These are phyloP conservation scores for Colletotrichum australisinense DNA, from an alignment of 2,329 filamentous ascomycete genomes.

Conservation along the genomic window DNA sequence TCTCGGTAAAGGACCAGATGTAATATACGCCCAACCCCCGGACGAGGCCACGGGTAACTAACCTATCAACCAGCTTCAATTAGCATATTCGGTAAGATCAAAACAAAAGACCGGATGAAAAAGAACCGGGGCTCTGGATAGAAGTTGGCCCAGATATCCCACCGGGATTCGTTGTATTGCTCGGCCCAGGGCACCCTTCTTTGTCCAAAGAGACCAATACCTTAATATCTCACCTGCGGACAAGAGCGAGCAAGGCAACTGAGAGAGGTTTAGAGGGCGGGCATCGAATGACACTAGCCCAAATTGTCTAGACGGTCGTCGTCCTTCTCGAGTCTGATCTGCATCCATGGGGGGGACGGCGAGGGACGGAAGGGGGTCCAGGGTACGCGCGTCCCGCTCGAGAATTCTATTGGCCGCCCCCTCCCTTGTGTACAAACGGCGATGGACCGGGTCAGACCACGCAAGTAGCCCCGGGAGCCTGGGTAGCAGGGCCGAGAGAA, in stretches of 20 bases:
- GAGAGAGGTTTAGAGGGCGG: background rate
- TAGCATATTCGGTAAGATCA: background rate
- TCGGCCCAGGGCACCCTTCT: background rate
- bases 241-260: conserved; percentile 7
- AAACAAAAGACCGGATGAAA: background rate
- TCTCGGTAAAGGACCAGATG: background rate
- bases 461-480: conserved; percentile 16
- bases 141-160: background rate
- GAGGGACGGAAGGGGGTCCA: conserved; percentile 12
- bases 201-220: background rate
- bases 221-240: conserved; percentile 8
- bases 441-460: conserved; percentile 30
- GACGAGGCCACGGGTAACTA: background rate
- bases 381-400: conserved; percentile 33
- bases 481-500: background rate
- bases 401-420: conserved; percentile 9
- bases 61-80: conserved; percentile 8
- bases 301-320: background rate
- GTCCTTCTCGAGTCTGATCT: conserved; percentile 35
- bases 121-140: background rate
- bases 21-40: conserved; percentile 2
- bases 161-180: background rate
- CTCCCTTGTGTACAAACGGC: conserved; percentile 17
- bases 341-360: conserved; percentile 26
- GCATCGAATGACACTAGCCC: conserved; percentile 5